These are phyloP conservation scores for Sutorius eximius DNA, from an alignment of 1,284 basidiomycete species.

Conservation along the genomic window DNA sequence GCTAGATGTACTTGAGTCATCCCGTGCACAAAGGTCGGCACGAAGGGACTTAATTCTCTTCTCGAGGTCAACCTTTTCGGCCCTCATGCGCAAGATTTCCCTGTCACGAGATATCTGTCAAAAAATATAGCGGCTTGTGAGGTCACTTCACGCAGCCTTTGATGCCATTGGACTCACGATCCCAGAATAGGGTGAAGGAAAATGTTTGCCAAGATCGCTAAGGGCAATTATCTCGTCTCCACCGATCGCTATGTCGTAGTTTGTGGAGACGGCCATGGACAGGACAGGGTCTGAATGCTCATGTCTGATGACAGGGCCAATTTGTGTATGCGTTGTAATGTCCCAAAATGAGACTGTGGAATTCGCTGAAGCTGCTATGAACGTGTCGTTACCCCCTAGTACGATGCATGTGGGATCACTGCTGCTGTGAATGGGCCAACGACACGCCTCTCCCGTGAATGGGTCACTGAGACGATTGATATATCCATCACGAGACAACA, in stretches of 20 bases:
- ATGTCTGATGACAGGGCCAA: not conserved
- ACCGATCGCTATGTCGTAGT: not conserved
- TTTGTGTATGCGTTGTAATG: not conserved
- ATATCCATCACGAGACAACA: not conserved
- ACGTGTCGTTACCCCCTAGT: not conserved
- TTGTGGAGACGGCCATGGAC: slow-evolving; percentile 1
- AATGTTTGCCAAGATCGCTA: not conserved
- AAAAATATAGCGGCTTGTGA: not conserved
- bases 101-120: not conserved
- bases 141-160: not conserved
- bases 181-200: slow-evolving; percentile 2
- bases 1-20: no score
- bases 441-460: not conserved
- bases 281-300: not conserved
- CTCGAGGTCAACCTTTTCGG: no score
- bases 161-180: not conserved
- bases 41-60: not conserved
- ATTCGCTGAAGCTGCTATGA: not conserved
- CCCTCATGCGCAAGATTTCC: not conserved
- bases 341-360: not conserved
- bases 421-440: not conserved
- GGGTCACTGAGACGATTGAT: not conserved
- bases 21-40: not conserved
- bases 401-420: not conserved
- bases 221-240: slow-evolving; percentile 5